Base-by-base conservation (phyloP, 768 basidiomycete species). In the Suillus occidentalis region DNA sequence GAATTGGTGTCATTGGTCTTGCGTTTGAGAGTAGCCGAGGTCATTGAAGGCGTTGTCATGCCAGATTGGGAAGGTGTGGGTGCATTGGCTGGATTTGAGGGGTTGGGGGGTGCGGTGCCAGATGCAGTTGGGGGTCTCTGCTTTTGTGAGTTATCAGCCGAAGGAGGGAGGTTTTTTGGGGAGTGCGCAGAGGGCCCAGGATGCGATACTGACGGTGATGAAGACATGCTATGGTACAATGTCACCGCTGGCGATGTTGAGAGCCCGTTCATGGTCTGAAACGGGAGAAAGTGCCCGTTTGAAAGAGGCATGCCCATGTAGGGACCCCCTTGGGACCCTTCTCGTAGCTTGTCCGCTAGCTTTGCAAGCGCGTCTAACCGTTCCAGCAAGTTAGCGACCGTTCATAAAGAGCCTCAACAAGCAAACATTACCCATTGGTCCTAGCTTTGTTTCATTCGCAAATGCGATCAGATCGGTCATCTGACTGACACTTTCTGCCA, bases 401-500 rank as follows among this genome's bases (percentile, higher is more conserved):
- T 75, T 72, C 73, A 72, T 36, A 66, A 61, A 63, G 60, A 71
- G 72, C 69, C 62, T 68, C 69, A 68, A 64, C 63, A 67, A 66
- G 70, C 63, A 65, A 68, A 81, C 85, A 55, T 71, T 77, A 94
- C 92, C 88, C 70, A 85, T 73, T 31, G 91, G 90, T 45, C 91
- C 91, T 20, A 88, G 72, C 0, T 77, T 60, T 8, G 77, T 75
- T 42, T 87, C 84, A 31, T 69, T 83, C 31, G 89, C 86, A 70
- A 84, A 92, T 6, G 82, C 71, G 62, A 94, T 92, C 61, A 94
- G 80, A 68, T 93, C 91, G 40, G 85, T 80, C 92, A 94, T 92
- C 66, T 89, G 85, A 52, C 83, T 85, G 7, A 94, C 91, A 70
- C 90, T 92, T 74, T 94, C 92, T 34, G 92, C 92, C 60, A 94